Percentiles rank a stretch among this genome's conserved stretches.
Conservation (phyloP, 106 monocot genomes). For the Chionographis japonica region DNA sequence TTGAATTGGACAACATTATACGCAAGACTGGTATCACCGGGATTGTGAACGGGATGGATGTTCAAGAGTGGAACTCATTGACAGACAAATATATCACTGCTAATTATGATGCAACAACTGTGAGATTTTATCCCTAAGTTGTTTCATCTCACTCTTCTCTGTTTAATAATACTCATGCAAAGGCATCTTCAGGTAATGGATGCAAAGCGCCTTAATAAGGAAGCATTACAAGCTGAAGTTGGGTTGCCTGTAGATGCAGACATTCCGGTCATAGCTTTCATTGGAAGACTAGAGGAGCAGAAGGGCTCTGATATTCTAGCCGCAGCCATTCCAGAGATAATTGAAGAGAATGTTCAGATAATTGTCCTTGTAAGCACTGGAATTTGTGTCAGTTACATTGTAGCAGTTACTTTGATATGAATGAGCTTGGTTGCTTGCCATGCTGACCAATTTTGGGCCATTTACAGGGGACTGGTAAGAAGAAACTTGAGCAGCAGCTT, state of each 20-base stretch:
- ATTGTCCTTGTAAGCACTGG: slow-evolving; percentile 62
- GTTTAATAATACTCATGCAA: not conserved
- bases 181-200: slow-evolving; percentile 52
- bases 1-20: slow-evolving; percentile 55
- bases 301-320: slow-evolving; percentile 93
- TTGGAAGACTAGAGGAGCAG: slow-evolving; percentile 94
- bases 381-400: not conserved
- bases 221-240: slow-evolving; percentile 86
- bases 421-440: not conserved
- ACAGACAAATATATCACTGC: slow-evolving; percentile 74
- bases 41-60: slow-evolving; percentile 93
- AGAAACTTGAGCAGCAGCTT: slow-evolving; percentile 66
- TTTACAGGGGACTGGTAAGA: slow-evolving; percentile 90
- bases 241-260: slow-evolving; percentile 68
- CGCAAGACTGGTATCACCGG: slow-evolving; percentile 34
- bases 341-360: slow-evolving; percentile 75
- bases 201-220: slow-evolving; percentile 78
- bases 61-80: slow-evolving; percentile 67
- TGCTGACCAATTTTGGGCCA: not conserved
- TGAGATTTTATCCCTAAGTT: slow-evolving; percentile 22
- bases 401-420: not conserved
- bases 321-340: slow-evolving; percentile 70
- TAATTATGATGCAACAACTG: slow-evolving; percentile 75
- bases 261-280: slow-evolving; percentile 70
- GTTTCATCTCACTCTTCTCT: not conserved